Evolutionary conservation across 2,329 filamentous ascomycete genomes (phyloP).

Genomic region (Talaromyces sp.): DNA sequence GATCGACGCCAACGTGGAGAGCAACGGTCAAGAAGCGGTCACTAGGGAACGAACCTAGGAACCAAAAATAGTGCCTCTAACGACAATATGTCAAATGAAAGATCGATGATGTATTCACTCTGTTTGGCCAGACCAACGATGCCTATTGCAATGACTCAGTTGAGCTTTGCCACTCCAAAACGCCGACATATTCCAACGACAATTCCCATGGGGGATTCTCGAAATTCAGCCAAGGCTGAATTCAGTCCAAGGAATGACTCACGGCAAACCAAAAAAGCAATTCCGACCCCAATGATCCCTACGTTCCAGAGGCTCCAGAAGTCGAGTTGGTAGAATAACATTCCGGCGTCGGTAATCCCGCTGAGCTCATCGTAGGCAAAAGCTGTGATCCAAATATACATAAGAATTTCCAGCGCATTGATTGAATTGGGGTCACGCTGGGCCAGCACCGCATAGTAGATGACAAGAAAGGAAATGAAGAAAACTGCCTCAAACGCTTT

Average conservation of each 20-base stretch:
- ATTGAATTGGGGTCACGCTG: conserved; percentile 63
- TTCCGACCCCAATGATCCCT: conserved; percentile 67
- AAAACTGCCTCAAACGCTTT: conserved; percentile 81
- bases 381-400: conserved; percentile 81
- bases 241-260: conserved; percentile 35
- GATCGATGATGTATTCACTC: conserved; percentile 61
- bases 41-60: conserved; percentile 49
- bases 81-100: conserved; percentile 83
- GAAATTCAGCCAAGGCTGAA: conserved; percentile 18
- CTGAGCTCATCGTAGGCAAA: conserved; percentile 85
- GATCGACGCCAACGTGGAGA: conserved; percentile 9
- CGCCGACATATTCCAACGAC: background rate
- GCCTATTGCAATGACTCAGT: conserved; percentile 40
- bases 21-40: conserved; percentile 1
- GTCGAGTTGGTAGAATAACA: conserved; percentile 77
- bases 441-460: conserved; percentile 85
- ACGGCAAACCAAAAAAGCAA: conserved; percentile 67
- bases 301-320: conserved; percentile 74
- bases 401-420: conserved; percentile 62
- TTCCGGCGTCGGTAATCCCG: conserved; percentile 79
- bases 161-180: background rate
- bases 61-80: conserved; percentile 87
- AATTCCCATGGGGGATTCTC: background rate
- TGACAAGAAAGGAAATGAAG: conserved; percentile 66
- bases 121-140: conserved; percentile 60